Evolutionary conservation across 208 protist species (phyloP), one percentile per base, ranked within the genome.

Genomic region (Leishmania martiniquensis): DNA sequence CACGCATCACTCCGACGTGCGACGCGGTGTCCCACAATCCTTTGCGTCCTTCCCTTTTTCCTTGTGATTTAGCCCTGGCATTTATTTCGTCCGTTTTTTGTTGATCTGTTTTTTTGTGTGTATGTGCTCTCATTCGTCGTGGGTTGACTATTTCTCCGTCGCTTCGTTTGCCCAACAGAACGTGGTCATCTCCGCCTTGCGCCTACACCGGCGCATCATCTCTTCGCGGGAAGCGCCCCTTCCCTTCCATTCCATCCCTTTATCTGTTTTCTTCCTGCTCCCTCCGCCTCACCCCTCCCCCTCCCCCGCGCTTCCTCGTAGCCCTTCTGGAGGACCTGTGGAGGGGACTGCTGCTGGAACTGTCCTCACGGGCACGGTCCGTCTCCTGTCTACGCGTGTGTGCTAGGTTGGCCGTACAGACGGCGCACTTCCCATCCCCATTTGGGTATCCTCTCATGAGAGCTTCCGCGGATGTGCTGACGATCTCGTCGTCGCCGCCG

Each of bases 401-500:
- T 57, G 32, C 25, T 29, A 17, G 25, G 42, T 32, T 6, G 12
- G 39, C 42, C 12, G 29, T n/a, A 10, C 65, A 69, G 29, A 20
- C 12, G 29, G 2, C 17, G 7, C 5, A 6, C 17, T 25, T 69
- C 12, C 0, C 25, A 49, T 15, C 42, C 17, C 17, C 9, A 2
- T 20, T 12, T 51, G 29, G 29, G 57, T 32, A 20, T 49, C 22
- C 1, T 15, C 1, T 49, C 10, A 69, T 69, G 65, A 69, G 44
- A 9, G 42, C 25, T 22, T 20, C 65, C 20, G 32, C 42, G 25
- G 65, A 69, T 69, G 25, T 49, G 37, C 20, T 69, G 65, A 6
- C 65, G 42, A 44, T 69, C 13, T 51, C 42, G 65, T n/a, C 65
- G 65, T 49, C 65, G 22, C 44, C 65, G 65, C 49, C 65, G 22